A percentile compares a stretch with the other conserved stretches of the same genome.
Evolutionary conservation across 164 flowering plant species (phyloP).

Genomic region (Dillenia suffruticosa): DNA sequence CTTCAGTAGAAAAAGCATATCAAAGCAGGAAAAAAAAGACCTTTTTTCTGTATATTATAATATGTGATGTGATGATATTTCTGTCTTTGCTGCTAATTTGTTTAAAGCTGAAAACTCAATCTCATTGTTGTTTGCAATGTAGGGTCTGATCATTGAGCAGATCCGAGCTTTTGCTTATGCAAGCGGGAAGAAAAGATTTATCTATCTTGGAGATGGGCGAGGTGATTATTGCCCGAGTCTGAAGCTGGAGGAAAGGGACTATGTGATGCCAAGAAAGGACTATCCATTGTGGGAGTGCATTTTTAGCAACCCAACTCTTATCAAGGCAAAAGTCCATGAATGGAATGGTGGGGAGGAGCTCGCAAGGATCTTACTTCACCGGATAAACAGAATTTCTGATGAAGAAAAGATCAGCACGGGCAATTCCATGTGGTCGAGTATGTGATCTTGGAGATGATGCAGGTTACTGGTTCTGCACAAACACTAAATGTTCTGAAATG

Average conservation of each 20-base stretch:
- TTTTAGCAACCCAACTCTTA: conserved; percentile 21
- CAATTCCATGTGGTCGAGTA: conserved; percentile 1
- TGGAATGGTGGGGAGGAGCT: conserved; percentile 77
- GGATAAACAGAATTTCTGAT: conserved; percentile 23
- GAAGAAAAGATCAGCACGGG: conserved; percentile 3
- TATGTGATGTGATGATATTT: too few species aligned
- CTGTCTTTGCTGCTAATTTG: too few species aligned
- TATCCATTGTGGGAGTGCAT: conserved; percentile 60
- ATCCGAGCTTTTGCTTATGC: conserved; percentile 30
- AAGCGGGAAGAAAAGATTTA: conserved; percentile 22
- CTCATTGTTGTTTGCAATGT: not conserved
- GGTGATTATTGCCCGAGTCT: conserved; percentile 78
- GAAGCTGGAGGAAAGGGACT: conserved; percentile 52
- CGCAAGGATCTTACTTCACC: conserved; percentile 31
- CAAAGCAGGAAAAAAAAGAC: too few species aligned
- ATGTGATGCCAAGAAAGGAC: conserved; percentile 79
- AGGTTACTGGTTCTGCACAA: conserved; percentile 17
- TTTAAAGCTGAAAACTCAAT: too few species aligned
- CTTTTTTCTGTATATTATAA: too few species aligned
- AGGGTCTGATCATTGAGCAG: conserved; percentile 63
- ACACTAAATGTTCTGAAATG: not conserved
- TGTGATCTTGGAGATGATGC: conserved; percentile 10
- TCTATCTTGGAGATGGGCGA: conserved; percentile 81
- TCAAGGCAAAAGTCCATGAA: conserved; percentile 63
- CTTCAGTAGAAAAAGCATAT: too few species aligned